Conservation (phyloP, 2,329 filamentous ascomycete genomes). For the Fusarium cyanostomum region DNA sequence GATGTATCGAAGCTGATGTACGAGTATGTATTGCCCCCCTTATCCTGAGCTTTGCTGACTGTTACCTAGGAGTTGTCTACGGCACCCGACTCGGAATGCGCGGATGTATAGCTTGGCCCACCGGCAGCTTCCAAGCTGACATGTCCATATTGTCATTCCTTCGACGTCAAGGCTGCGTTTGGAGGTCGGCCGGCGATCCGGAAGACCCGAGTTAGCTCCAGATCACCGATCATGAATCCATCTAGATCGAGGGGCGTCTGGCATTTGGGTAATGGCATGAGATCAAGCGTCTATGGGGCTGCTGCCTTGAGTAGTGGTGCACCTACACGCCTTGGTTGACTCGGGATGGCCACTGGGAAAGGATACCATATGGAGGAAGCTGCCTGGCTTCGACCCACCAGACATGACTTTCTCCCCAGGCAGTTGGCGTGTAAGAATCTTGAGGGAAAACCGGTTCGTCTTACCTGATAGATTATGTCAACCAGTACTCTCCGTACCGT, state of each 20-base stretch:
- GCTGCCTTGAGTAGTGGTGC: neutral
- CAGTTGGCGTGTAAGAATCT: neutral
- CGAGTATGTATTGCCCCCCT: slow-evolving; percentile 14
- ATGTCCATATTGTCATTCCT: slow-evolving; percentile 18
- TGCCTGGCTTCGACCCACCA: slow-evolving; percentile 15
- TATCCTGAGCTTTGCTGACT: slow-evolving; percentile 19
- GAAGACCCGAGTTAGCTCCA: slow-evolving; percentile 11
- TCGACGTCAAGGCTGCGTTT: neutral
- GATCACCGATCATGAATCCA: slow-evolving; percentile 26
- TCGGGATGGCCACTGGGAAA: neutral
- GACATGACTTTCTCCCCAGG: neutral
- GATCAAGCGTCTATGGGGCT: neutral
- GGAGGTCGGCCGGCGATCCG: slow-evolving; percentile 11
- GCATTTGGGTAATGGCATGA: slow-evolving; percentile 2
- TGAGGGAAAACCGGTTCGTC: neutral
- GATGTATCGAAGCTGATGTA: slow-evolving; percentile 8
- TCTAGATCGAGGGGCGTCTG: slow-evolving; percentile 2
- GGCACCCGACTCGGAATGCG: slow-evolving; percentile 29
- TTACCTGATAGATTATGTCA: neutral
- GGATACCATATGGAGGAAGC: neutral
- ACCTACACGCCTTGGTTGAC: neutral
- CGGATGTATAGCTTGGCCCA: slow-evolving; percentile 19
- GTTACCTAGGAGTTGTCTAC: slow-evolving; percentile 1
- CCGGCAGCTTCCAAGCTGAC: slow-evolving; percentile 16
- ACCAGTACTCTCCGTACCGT: neutral